Conservation (phyloP, 1,139 yeast genomes). For the Yamadazyma atlantica region DNA sequence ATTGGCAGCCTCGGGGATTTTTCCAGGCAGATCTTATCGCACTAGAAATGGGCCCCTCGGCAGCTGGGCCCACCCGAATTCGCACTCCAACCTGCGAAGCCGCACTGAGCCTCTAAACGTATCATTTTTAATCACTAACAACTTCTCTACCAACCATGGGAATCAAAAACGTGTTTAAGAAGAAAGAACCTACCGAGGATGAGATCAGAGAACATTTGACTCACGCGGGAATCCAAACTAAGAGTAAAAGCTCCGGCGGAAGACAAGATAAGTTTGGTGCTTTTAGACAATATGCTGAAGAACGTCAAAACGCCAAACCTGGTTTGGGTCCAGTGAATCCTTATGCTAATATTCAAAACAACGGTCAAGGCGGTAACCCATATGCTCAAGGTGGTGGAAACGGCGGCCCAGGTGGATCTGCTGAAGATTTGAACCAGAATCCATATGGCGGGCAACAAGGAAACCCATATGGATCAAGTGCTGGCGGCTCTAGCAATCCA, state of each 20-base stretch:
- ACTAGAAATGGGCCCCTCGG: too few relatives aligned
- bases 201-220: slow-evolving; percentile 52
- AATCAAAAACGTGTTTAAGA: slow-evolving; percentile 53
- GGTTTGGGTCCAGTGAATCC: slow-evolving; percentile 51
- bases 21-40: too few relatives aligned
- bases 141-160: too few relatives aligned
- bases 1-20: too few relatives aligned
- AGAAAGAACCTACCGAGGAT: slow-evolving; percentile 61
- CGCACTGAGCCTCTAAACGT: too few relatives aligned
- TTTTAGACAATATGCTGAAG: slow-evolving; percentile 59
- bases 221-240: slow-evolving; percentile 55
- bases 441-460: slow-evolving; percentile 2
- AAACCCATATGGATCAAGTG: slow-evolving; percentile 1
- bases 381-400: slow-evolving; percentile 19
- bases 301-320: slow-evolving; percentile 38
- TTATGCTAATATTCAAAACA: slow-evolving; percentile 35
- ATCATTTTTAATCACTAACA: too few relatives aligned
- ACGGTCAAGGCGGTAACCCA: slow-evolving; percentile 25
- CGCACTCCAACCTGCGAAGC: too few relatives aligned
- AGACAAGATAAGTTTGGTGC: slow-evolving; percentile 65
- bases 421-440: not conserved
- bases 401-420: too few relatives aligned
- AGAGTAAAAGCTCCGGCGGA: slow-evolving; percentile 26
- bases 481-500: not conserved
- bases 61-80: too few relatives aligned